Conservation (phyloP, 73 alveolate genomes). For the Diophrys appendiculata region DNA sequence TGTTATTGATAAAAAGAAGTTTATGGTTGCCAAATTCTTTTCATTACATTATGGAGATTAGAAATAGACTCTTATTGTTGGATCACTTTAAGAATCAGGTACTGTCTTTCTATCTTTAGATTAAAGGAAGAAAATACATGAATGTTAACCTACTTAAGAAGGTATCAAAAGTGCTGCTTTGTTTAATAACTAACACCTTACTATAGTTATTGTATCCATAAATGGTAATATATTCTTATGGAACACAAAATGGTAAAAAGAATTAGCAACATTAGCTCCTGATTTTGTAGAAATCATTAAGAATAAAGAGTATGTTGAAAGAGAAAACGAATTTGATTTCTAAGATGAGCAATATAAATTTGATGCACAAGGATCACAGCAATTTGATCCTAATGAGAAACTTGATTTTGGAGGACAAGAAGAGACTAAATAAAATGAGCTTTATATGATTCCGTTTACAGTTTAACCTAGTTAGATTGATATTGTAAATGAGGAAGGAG, state of each 20-base stretch:
- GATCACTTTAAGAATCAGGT: too few relatives aligned
- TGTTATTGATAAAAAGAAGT: constrained; percentile 39
- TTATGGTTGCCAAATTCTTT: constrained; percentile 42
- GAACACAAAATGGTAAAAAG: constrained; percentile 30
- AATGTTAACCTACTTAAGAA: too few relatives aligned
- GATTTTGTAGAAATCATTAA: constrained; percentile 34
- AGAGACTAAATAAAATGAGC: not conserved
- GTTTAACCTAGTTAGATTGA: not conserved
- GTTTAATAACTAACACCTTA: constrained; percentile 19
- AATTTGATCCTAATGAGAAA: not conserved
- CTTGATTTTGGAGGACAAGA: not conserved
- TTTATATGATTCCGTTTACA: not conserved
- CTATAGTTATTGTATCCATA: constrained; percentile 33
- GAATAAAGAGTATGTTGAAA: constrained; percentile 36
- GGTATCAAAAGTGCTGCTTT: too few relatives aligned
- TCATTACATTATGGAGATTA: not conserved
- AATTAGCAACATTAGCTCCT: constrained; percentile 34
- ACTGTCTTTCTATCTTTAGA: too few relatives aligned
- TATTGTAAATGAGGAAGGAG: not conserved
- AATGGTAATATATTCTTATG: constrained; percentile 45
- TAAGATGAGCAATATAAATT: constrained; percentile 14
- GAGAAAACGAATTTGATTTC: constrained; percentile 50
- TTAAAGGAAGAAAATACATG: too few relatives aligned
- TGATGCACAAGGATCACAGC: constrained; percentile 1
- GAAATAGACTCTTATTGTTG: constrained; percentile 29